These are phyloP conservation scores for Candida wancherniae DNA, from an alignment of 805 yeast genomes.

Conservation along the genomic window DNA sequence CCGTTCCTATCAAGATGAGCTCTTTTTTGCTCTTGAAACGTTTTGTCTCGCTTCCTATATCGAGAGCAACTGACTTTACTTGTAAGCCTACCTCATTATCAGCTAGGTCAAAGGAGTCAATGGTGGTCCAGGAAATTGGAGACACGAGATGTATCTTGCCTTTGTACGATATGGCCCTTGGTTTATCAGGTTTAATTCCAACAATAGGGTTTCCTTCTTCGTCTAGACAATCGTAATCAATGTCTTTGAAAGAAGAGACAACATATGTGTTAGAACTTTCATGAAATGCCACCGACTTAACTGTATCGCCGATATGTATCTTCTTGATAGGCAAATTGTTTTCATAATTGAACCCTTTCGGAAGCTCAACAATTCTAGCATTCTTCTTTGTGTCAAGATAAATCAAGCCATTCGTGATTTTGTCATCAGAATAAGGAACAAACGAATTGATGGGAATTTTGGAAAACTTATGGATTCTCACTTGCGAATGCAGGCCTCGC, in stretches of 20 bases:
- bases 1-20: conserved; percentile 73
- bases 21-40: conserved; percentile 52
- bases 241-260: conserved; percentile 53
- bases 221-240: conserved; percentile 62
- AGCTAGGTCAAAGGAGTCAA: conserved; percentile 62
- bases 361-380: conserved; percentile 56
- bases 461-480: conserved; percentile 64
- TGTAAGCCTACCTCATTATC: conserved; percentile 63
- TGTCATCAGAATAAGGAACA: conserved; percentile 45
- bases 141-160: conserved; percentile 64
- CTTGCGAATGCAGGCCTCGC: conserved; percentile 59
- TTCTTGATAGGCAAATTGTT: conserved; percentile 56
- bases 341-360: conserved; percentile 48
- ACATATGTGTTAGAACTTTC: conserved; percentile 58
- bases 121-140: conserved; percentile 70
- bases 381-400: conserved; percentile 66
- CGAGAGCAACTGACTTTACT: conserved; percentile 50
- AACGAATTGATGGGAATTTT: conserved; percentile 63
- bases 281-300: conserved; percentile 67
- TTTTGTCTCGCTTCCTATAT: conserved; percentile 39
- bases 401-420: conserved; percentile 50
- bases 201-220: conserved; percentile 66
- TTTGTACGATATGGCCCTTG: conserved; percentile 52
- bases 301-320: conserved; percentile 51
- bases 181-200: conserved; percentile 49